These are phyloP conservation scores for Mycena indigotica DNA, from an alignment of 768 basidiomycete species.

Conservation along the genomic window DNA sequence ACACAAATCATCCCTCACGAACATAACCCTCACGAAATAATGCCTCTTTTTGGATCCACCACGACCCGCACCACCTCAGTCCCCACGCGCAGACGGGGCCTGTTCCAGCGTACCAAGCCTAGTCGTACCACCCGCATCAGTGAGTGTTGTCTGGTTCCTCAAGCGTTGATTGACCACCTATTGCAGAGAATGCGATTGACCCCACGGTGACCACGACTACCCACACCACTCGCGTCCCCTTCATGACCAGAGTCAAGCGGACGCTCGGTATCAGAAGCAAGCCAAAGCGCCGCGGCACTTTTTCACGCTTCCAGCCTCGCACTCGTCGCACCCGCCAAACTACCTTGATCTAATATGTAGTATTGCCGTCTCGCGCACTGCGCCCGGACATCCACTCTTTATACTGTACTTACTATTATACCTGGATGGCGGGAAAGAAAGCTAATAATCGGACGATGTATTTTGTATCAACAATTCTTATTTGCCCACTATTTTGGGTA, in stretches of 20 bases:
- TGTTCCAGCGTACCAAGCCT: conserved; percentile 7
- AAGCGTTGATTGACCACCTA: conserved; percentile 41
- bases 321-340: neutral
- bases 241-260: conserved; percentile 56
- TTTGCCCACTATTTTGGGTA: neutral
- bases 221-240: conserved; percentile 43
- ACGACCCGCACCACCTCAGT: neutral
- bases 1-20: conserved; percentile 10
- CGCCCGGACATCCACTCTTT: neutral
- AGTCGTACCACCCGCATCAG: conserved; percentile 25
- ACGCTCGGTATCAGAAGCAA: conserved; percentile 52
- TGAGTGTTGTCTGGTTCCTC: conserved; percentile 46
- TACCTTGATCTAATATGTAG: neutral
- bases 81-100: conserved; percentile 1
- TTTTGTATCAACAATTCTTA: neutral
- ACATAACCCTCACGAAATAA: too few species aligned
- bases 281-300: conserved; percentile 30
- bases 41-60: conserved; percentile 15
- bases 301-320: neutral
- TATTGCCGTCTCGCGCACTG: neutral
- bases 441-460: neutral
- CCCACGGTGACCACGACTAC: conserved; percentile 27
- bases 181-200: conserved; percentile 46
- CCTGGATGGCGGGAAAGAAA: neutral
- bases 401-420: neutral